Evolutionary conservation across 225 moss, liverwort and hornwort species (phyloP), one percentile per base, ranked within the genome.

Genomic region (Straminergon stramineum): DNA sequence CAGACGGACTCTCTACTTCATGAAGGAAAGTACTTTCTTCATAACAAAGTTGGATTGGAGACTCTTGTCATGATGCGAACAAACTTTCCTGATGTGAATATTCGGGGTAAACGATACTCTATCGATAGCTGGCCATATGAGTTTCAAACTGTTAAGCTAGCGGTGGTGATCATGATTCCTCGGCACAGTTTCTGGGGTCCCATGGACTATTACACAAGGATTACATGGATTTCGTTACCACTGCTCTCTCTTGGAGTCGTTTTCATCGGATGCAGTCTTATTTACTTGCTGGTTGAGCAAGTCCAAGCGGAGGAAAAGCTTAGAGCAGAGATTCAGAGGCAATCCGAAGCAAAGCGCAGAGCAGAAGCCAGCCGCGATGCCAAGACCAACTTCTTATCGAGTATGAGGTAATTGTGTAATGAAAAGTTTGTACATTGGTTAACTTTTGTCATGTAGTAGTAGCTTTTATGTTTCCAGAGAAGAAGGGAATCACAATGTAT

Each of bases 361-460:
- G 97, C 97, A 43, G 97, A 97, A 96, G 96, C 97, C n/a, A 97
- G 96, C 86, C 94, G 97, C 31, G 97, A 97, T 89, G 97, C 97
- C 75, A 97, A 97, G 91, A 97, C 97, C 66, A 96, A 94, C 62
- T 97, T 97, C 89, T 90, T 97, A n/a, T 96, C 97, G 76, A 96
- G 96, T 91, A 97, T 97, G 97, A 97, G 97, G 97, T 97, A 77
- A 87, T 62, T 89, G 11, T 53, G 67, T 62, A 43, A 55, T 84
- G 19, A 35, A 58, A n/a, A 63, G 27, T 83, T 63, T 84, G 11
- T 70, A 43, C 39, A 43, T 61, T 48, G 68, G 53, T 83, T 78
- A 11, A 61, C 39, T 58, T 65, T 86, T 52, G 18, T 60, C 67
- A 31, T 39, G 39, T 83, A 34, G 17, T 60, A 55, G 48, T 82